Evolutionary conservation across 805 yeast species (phyloP), one percentile per base, ranked within the genome.

Genomic region (Yamadazyma tumulicola): DNA sequence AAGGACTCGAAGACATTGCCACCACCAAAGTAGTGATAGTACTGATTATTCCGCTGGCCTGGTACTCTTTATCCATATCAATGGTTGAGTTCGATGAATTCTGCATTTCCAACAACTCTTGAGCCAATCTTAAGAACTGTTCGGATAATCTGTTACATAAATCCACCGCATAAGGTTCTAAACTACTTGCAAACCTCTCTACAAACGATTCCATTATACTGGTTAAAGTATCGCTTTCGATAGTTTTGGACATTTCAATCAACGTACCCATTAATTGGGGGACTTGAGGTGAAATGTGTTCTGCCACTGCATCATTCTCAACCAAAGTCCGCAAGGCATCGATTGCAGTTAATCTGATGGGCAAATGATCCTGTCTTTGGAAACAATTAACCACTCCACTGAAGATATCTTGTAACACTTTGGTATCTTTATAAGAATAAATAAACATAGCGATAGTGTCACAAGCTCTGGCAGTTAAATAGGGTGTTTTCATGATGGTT

Each of bases 91-190:
- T 27, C 19, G 40, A 51, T 3, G 41, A 32, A 26, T 44, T 29
- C 36, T 49, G 51, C 34, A 45, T 40, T 3, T 59, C 64, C 34
- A 60, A 49, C 19, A 54, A 58, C 33, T 89, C 96, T 31, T 68
- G 62, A 2, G 89, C 83, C 18, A 86, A 55, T 44, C 73, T 69
- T 50, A 85, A 51, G 51, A 89, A 87, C 54, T 91, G 96, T 37
- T 79, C 79, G 11, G 79, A 77, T 49, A 83, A 65, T 53, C 77
- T 74, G 6, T 59, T 26, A 12, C 59, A 46, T 64, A 79, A 57
- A 45, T 67, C 66, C 21, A 54, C 49, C 31, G 66, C 64, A 42
- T 59, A 67, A 6, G 72, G 70, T 37, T 61, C 70, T 41, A 67
- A 58, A 44, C 63, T 62, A 19, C 54, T 47, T 3, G 73, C 64